phyloP scores from a whole-genome alignment of 2,329 filamentous ascomycete genomes.

The Cladosporium sp. region DNA sequence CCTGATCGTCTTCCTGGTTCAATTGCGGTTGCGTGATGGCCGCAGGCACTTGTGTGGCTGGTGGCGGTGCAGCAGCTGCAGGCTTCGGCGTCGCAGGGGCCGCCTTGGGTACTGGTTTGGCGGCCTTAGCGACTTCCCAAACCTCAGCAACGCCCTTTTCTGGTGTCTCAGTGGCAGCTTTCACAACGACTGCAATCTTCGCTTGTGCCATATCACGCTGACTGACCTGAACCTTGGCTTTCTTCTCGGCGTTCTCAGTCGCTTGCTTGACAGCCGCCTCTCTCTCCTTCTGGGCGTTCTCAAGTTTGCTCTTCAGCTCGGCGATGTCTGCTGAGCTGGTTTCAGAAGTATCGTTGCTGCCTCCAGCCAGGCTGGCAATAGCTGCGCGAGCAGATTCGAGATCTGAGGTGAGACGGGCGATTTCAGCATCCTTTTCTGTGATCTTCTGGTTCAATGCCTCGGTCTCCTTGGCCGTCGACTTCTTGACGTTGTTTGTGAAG shows the following conservation, averaged over 20 bases:
- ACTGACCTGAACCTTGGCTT: slow-evolving; percentile 72
- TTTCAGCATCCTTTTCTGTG: slow-evolving; percentile 28
- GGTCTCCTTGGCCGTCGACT: slow-evolving; percentile 39
- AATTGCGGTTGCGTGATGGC: slow-evolving; percentile 9
- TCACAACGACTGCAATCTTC: slow-evolving; percentile 74
- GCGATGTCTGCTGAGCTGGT: slow-evolving; percentile 15
- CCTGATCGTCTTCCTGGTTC: slow-evolving; percentile 15
- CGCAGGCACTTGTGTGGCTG: slow-evolving; percentile 5
- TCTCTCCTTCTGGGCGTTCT: slow-evolving; percentile 25
- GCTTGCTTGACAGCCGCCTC: slow-evolving; percentile 26
- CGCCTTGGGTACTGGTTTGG: slow-evolving; percentile 32
- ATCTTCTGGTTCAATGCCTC: slow-evolving; percentile 34
- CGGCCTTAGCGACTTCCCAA: slow-evolving; percentile 72
- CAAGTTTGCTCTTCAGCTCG: slow-evolving; percentile 25
- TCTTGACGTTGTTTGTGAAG: slow-evolving; percentile 56
- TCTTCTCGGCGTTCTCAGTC: slow-evolving; percentile 35
- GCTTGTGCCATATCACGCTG: slow-evolving; percentile 60
- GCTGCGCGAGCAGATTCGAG: slow-evolving; percentile 14
- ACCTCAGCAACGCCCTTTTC: slow-evolving; percentile 79
- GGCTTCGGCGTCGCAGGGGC: slow-evolving; percentile 17
- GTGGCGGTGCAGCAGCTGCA: slow-evolving; percentile 3
- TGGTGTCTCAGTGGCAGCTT: slow-evolving; percentile 79
- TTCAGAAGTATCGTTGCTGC: not conserved
- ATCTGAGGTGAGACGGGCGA: slow-evolving; percentile 17
- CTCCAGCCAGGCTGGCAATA: slow-evolving; percentile 2